phyloP scores from a whole-genome alignment of 345 rosid species.

The Fremontodendron californicum region DNA sequence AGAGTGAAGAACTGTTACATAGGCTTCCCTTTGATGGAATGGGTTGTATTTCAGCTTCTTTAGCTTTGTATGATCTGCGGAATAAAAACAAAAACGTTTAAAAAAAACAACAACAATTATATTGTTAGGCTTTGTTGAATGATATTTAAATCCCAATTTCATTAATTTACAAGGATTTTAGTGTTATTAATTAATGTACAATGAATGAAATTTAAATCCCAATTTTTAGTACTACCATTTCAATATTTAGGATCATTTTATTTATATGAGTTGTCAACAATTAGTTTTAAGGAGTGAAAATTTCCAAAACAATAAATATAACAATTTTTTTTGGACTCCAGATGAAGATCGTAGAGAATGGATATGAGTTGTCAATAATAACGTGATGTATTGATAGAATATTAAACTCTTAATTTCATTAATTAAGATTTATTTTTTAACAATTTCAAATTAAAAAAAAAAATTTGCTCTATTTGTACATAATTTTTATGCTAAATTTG shows the following conservation, averaged over 20 bases:
- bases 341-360: too few relatives aligned
- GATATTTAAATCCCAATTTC: not conserved
- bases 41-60: not conserved
- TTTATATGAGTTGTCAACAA: too few relatives aligned
- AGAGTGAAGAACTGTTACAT: slow-evolving; percentile 78
- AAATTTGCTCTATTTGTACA: not conserved
- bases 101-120: not conserved
- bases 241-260: too few relatives aligned
- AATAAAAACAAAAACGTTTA: not conserved
- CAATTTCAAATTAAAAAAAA: too few relatives aligned
- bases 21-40: slow-evolving; percentile 40
- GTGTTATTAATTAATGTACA: too few relatives aligned
- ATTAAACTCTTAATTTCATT: too few relatives aligned
- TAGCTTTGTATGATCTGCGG: not conserved
- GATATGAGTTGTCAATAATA: too few relatives aligned
- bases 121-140: not conserved
- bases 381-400: too few relatives aligned
- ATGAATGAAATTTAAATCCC: not conserved
- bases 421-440: too few relatives aligned
- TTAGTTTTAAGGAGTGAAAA: not conserved
- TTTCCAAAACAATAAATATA: not conserved
- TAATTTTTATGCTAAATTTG: not conserved
- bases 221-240: not conserved
- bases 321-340: too few relatives aligned
- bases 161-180: too few relatives aligned